Evolutionary conservation across 176 grass and related monocot species (phyloP).

Genomic region (Eleusine coracana): DNA sequence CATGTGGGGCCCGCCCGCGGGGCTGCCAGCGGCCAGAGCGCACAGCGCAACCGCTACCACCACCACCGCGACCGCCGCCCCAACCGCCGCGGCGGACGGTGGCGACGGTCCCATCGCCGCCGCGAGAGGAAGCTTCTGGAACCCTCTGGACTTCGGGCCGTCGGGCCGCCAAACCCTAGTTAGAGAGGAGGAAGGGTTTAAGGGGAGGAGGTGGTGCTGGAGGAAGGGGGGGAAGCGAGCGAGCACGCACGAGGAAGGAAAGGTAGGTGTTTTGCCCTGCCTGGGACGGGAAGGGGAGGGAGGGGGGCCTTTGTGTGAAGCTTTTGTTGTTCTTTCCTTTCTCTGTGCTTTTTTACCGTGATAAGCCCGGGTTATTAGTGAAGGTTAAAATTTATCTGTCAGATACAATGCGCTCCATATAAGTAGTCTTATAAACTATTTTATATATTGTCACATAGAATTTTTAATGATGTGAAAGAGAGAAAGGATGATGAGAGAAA

Average conservation of each 20-base stretch:
- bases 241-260: neutral
- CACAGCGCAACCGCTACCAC: slow-evolving; percentile 24
- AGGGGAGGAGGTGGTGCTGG: neutral
- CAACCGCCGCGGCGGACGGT: slow-evolving; percentile 28
- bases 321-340: neutral
- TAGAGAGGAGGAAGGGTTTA: slow-evolving; percentile 27
- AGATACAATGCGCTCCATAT: too few species aligned
- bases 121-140: slow-evolving; percentile 23
- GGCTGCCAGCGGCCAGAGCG: neutral
- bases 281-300: neutral
- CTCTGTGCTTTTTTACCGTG: neutral
- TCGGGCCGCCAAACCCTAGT: slow-evolving; percentile 65
- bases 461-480: too few species aligned
- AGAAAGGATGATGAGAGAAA: too few species aligned
- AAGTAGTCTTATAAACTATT: too few species aligned
- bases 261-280: neutral
- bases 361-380: neutral
- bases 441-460: too few species aligned
- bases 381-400: too few species aligned
- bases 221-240: neutral
- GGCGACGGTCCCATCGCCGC: slow-evolving; percentile 37
- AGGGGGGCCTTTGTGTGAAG: too few species aligned
- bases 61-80: slow-evolving; percentile 28
- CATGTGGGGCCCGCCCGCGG: slow-evolving; percentile 69
- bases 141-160: neutral